A percentile compares a stretch with the other conserved stretches of the same genome.
phyloP scores from a whole-genome alignment of 257 asterid species.

The Nicotiana knightiana region DNA sequence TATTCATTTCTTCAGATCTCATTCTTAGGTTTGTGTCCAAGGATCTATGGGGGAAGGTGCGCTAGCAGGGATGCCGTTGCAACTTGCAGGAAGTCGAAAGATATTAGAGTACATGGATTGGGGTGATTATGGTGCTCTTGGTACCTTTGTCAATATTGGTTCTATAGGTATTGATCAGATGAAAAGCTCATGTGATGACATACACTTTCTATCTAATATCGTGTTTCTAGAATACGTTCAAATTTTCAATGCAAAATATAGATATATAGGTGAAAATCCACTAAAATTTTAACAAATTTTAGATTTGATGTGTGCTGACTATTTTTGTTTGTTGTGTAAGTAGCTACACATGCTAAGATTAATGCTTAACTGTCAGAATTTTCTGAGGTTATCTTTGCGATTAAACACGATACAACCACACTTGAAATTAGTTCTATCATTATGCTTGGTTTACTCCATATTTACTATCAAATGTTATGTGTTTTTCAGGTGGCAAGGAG shows the following conservation, averaged over 20 bases:
- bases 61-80: conserved; percentile 92
- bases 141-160: conserved; percentile 74
- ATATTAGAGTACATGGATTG: conserved; percentile 97
- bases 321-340: background rate
- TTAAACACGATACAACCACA: background rate
- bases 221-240: background rate
- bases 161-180: conserved; percentile 49
- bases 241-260: no score
- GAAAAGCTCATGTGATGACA: background rate
- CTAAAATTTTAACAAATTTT: no score
- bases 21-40: conserved; percentile 84
- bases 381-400: background rate
- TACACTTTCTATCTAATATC: background rate
- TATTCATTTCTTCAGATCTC: conserved; percentile 9
- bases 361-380: background rate
- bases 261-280: no score
- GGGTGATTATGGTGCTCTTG: conserved; percentile 87
- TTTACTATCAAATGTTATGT: background rate
- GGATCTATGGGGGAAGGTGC: conserved; percentile 98
- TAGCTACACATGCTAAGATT: background rate
- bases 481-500: conserved; percentile 71
- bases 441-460: background rate
- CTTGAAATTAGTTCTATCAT: background rate
- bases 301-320: background rate
- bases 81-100: conserved; percentile 83